A percentile compares a stretch with the other conserved stretches of the same genome.
These are phyloP conservation scores for Paramecium sexaurelia DNA, from an alignment of 73 alveolate species.

Conservation along the genomic window DNA sequence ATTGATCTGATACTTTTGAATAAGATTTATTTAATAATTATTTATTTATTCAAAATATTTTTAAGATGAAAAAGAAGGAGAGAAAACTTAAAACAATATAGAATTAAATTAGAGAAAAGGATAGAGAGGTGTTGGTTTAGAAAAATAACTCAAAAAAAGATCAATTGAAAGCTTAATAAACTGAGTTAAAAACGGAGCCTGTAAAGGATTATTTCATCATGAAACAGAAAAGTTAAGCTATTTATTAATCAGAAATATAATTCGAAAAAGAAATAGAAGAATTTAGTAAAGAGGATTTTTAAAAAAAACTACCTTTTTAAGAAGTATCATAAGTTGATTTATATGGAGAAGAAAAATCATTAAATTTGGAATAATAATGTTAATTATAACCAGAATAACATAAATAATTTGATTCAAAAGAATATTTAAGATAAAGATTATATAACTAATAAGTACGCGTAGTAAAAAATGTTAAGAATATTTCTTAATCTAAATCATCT, in stretches of 20 bases:
- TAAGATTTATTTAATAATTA: too few relatives aligned
- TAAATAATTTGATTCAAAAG: not conserved
- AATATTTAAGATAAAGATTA: not conserved
- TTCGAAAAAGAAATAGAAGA: slow-evolving; percentile 45
- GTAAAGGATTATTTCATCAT: too few relatives aligned
- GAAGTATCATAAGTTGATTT: not conserved
- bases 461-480: not conserved
- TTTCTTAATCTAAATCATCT: not conserved
- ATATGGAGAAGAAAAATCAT: slow-evolving; percentile 23
- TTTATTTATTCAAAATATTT: too few relatives aligned
- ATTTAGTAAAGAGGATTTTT: not conserved
- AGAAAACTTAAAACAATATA: too few relatives aligned
- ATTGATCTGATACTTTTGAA: too few relatives aligned
- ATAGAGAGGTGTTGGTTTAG: too few relatives aligned
- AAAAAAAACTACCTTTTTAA: not conserved
- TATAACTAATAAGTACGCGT: not conserved
- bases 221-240: too few relatives aligned
- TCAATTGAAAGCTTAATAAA: too few relatives aligned
- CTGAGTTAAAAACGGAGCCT: too few relatives aligned
- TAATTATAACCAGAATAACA: not conserved
- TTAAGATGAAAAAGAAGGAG: too few relatives aligned
- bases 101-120: too few relatives aligned
- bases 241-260: not conserved
- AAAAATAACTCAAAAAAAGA: too few relatives aligned
- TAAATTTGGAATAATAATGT: not conserved